Percentiles rank a stretch among this genome's conserved stretches.
Conservation (phyloP, 169 alveolate species). For the Plasmodium inui region DNA sequence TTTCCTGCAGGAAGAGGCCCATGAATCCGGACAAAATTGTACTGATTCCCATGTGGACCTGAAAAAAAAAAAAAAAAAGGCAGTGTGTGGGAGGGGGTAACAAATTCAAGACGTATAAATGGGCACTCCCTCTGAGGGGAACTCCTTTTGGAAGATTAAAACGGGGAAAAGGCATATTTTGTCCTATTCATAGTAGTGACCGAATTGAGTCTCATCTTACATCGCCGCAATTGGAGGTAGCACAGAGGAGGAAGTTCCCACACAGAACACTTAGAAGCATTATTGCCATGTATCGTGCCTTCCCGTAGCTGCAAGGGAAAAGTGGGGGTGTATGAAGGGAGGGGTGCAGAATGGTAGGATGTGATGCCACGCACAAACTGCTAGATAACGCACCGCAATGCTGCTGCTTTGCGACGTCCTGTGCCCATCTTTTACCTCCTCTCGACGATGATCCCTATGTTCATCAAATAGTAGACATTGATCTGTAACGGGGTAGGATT, state of each 20-base stretch:
- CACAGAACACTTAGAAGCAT: conserved; percentile 31
- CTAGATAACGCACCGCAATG: neutral
- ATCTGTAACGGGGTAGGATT: conserved; percentile 1
- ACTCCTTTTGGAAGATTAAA: neutral
- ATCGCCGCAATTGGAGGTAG: conserved; percentile 19
- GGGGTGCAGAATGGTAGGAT: neutral
- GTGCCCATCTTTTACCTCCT: conserved; percentile 15
- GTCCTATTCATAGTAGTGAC: neutral
- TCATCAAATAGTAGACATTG: conserved; percentile 47
- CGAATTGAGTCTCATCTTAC: conserved; percentile 1
- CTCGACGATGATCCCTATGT: conserved; percentile 40
- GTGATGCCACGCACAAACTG: neutral
- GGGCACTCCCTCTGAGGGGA: neutral
- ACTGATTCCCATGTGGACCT: conserved; percentile 56
- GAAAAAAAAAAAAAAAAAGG: neutral
- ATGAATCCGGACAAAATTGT: conserved; percentile 37
- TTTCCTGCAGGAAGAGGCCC: conserved; percentile 48
- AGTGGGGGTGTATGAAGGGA: neutral
- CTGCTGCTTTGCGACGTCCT: neutral
- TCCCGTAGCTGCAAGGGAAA: conserved; percentile 26
- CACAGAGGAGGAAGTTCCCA: conserved; percentile 34
- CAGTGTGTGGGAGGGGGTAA: neutral
- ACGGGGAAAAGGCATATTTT: neutral
- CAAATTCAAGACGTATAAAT: neutral
- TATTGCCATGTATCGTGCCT: neutral